Base-by-base conservation (phyloP, 192 early-diverging fungal genomes). In the Coemansia sp. region DNA sequence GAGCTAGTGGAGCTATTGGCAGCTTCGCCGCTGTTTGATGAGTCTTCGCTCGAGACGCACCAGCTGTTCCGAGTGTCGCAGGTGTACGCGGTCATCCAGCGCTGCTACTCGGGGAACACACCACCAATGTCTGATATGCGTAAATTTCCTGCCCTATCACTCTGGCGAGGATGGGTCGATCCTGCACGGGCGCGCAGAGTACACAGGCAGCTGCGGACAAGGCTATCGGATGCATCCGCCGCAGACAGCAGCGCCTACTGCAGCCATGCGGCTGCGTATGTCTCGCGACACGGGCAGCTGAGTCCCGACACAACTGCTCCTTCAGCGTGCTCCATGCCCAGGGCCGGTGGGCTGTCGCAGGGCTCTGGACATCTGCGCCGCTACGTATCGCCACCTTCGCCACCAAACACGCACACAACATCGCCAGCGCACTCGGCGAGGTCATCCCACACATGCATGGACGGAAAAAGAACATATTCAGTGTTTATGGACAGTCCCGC, bases 81-180 rank as follows among this genome's bases (percentile, higher is more conserved):
- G 34, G 49, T 68, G 9, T 74, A 62, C 52, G 54, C 51, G 21
- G 58, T 49, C 38, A 64, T 74, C 41, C 77, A 80, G 57, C 24
- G 53, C 30, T 65, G 61, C 28, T 68, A 68, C 44, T 12, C 34
- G 16, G 41, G 14, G 10, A 34, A 47, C 23, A n/a, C 48, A 7
- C 27, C 16, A 0, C n/a, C 56, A 32, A 48, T 41, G 56, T 14
- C 38, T 10, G 38, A 31, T 32, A 14, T 21, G 31, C 31, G 14
- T 23, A 16, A 3, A 18, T 7, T n/a, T n/a, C 71, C 77, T 1
- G 38, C 49, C 18, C 58, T 80, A 50, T 49, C 25, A 6, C 30
- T 64, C 7, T 80, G 71, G 77, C 77, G 77, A 27, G 77, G 72
- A 53, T 80, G 77, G 77, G 65, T 80, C 7, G 61, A 74, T 49